A percentile compares a stretch with the other conserved stretches of the same genome.
These are phyloP conservation scores for Austroboletus eburneus DNA, from an alignment of 768 basidiomycete species.

Conservation along the genomic window DNA sequence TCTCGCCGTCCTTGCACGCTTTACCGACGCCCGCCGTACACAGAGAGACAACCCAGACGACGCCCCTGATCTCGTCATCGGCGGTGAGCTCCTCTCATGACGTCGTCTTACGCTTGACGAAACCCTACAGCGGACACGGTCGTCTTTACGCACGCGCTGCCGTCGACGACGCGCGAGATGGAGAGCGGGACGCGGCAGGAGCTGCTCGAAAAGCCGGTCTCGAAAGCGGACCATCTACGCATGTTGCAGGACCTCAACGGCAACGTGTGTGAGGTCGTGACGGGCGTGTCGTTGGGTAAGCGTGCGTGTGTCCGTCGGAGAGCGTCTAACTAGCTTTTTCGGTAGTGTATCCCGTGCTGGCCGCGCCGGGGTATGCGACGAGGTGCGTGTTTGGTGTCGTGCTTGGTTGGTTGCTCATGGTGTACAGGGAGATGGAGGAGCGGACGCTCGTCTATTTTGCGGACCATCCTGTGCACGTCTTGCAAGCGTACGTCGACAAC, in stretches of 20 bases:
- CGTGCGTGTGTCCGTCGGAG: background rate
- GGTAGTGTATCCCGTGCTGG: slow-evolving; percentile 76
- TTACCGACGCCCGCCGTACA: background rate
- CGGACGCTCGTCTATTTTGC: slow-evolving; percentile 75
- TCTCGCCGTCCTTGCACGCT: background rate
- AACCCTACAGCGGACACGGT: slow-evolving; percentile 79
- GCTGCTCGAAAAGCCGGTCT: slow-evolving; percentile 82
- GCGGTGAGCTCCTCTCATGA: slow-evolving; percentile 39
- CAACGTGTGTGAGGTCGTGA: slow-evolving; percentile 85
- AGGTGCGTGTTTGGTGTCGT: slow-evolving; percentile 37
- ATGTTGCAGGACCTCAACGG: slow-evolving; percentile 90
- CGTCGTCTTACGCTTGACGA: background rate
- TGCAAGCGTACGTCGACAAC: slow-evolving; percentile 78
- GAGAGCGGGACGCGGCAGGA: slow-evolving; percentile 54
- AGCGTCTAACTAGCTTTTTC: background rate
- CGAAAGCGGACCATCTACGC: slow-evolving; percentile 75
- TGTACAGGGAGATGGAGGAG: slow-evolving; percentile 71
- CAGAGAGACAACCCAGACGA: slow-evolving; percentile 58
- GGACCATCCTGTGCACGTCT: slow-evolving; percentile 52
- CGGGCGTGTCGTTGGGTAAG: slow-evolving; percentile 80
- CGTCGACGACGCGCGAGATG: slow-evolving; percentile 45
- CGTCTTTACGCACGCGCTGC: slow-evolving; percentile 75
- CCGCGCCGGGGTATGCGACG: slow-evolving; percentile 70
- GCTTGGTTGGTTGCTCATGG: background rate
- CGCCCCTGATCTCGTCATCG: slow-evolving; percentile 76